Base-by-base conservation (phyloP, 1,139 yeast genomes). In the Zygotorulaspora mrakii region DNA sequence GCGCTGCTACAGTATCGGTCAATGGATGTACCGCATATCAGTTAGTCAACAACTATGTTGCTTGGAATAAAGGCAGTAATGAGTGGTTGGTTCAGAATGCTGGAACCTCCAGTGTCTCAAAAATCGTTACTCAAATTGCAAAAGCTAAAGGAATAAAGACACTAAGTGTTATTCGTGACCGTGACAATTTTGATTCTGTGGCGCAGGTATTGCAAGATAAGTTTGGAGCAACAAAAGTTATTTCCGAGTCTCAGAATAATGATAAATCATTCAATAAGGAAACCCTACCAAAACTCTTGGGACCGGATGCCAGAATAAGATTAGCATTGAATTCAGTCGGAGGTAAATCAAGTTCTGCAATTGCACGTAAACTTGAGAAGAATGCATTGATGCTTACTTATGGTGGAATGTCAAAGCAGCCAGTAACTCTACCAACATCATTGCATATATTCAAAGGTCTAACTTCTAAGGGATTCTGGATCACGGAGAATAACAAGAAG, bases 71-170 rank as follows among this genome's bases (percentile, higher is more conserved):
- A 2, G 91, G 89, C 8, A 52, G 47, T 6, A 59, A 59, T 31
- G 96, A 91, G 62, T 94, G 96, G 96, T 77, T 91, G 53, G 79
- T 94, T 49, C 98, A 91, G 65, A 91, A 91, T 58, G 98, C 96
- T 26, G 97, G 96, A 29, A 91, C 87, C 51, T 86, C 96, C 5
- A 95, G 94, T 16, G 98, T 91, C 9, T 96, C 96, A n/a, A 80
- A 88, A 53, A 82, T 85, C 50, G 97, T 95, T 4, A 73, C 88
- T 35, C 99, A 91, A 64, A 76, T 94, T 43, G 96, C 86, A 24
- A 75, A 76, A 50, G 67, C 81, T 30, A 71, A 83, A 62, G 96
- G 95, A 1, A 64, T 80, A 59, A 86, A 87, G 55, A 85, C 95
- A 10, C 74, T 94, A 52, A 82, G 87, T 47, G 94, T 91, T 35